Evolutionary conservation across 345 rosid species (phyloP).

Genomic region (Salix caprea): DNA sequence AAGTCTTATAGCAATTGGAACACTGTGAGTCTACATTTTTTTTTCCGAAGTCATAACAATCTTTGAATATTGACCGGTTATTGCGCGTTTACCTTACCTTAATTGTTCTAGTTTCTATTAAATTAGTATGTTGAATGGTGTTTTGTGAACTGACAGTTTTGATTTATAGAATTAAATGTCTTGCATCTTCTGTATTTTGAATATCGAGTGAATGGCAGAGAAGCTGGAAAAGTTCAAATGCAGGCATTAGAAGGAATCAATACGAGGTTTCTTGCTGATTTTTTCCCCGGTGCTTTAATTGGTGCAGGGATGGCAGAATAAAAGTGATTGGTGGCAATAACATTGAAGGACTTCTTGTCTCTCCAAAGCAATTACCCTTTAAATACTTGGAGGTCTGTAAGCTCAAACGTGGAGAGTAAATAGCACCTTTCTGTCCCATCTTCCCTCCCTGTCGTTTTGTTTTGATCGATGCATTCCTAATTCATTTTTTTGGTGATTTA

Average conservation of each 20-base stretch:
- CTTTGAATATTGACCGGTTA: not conserved
- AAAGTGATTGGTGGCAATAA: constrained; percentile 26
- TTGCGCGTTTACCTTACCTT: not conserved
- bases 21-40: constrained; percentile 20
- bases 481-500: not conserved
- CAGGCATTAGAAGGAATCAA: not conserved
- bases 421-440: not conserved
- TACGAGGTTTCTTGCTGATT: not conserved
- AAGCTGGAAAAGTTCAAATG: not conserved
- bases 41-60: not conserved
- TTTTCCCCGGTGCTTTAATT: not conserved
- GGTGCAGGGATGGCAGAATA: constrained; percentile 27
- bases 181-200: not conserved
- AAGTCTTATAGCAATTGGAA: constrained; percentile 26
- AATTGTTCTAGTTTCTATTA: not conserved
- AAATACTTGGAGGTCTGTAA: constrained; percentile 26
- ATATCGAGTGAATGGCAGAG: not conserved
- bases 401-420: not conserved
- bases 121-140: not conserved
- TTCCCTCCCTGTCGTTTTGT: not conserved
- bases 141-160: not conserved
- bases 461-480: not conserved
- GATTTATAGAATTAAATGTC: not conserved
- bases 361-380: constrained; percentile 14
- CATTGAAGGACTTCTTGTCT: constrained; percentile 25